Conservation (phyloP, 1,284 basidiomycete genomes). For the Stereum hirsutum region DNA sequence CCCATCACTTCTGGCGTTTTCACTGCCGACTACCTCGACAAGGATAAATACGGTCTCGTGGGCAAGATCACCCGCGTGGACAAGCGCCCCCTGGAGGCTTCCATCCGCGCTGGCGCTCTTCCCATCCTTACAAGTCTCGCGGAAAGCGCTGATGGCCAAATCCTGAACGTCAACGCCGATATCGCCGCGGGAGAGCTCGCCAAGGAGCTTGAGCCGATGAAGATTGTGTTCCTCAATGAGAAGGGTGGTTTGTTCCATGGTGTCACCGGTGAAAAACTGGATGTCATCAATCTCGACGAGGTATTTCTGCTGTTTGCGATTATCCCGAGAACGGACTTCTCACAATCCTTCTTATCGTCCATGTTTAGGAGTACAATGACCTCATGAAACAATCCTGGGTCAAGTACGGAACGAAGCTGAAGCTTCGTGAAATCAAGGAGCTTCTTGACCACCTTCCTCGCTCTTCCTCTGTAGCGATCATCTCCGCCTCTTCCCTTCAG, state of each 20-base stretch:
- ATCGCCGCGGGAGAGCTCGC: conserved; percentile 93
- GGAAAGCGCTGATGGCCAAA: conserved; percentile 87
- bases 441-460: conserved; percentile 97
- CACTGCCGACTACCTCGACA: conserved; percentile 90
- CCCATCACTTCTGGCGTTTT: conserved; percentile 96
- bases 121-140: conserved; percentile 91
- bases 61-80: conserved; percentile 90
- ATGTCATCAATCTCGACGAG: conserved; percentile 97
- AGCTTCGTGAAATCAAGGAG: conserved; percentile 99
- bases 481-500: conserved; percentile 88
- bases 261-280: conserved; percentile 89
- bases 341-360: conserved; percentile 3
- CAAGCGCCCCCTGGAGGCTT: conserved; percentile 90
- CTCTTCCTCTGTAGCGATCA: conserved; percentile 97
- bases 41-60: conserved; percentile 90
- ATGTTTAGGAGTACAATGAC: conserved; percentile 79
- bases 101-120: conserved; percentile 87
- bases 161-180: conserved; percentile 95
- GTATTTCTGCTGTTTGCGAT: conserved; percentile 27
- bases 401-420: conserved; percentile 98
- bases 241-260: conserved; percentile 98
- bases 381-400: conserved; percentile 99
- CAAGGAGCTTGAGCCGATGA: conserved; percentile 95
- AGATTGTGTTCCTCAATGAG: conserved; percentile 98
- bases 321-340: conserved; percentile 1